phyloP scores from a whole-genome alignment of 345 rosid genomes.

The Hibiscus mutabilis region DNA sequence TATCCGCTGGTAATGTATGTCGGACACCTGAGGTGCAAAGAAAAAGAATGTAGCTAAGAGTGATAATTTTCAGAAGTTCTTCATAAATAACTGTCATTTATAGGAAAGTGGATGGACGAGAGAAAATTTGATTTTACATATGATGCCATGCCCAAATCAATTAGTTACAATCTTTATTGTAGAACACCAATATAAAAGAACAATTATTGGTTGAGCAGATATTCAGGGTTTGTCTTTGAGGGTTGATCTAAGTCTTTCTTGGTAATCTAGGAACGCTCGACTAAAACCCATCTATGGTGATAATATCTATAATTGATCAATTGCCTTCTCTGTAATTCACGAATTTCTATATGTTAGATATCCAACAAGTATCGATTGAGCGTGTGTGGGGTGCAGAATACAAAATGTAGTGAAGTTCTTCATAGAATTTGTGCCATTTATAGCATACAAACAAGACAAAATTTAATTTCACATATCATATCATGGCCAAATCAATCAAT shows the following conservation, averaged over 20 bases:
- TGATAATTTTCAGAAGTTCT: background rate
- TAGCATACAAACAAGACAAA: background rate
- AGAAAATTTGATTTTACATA: background rate
- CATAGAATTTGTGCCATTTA: background rate
- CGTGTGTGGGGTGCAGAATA: background rate
- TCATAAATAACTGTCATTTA: background rate
- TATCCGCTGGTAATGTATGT: background rate
- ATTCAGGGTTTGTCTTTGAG: background rate
- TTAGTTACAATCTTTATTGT: background rate
- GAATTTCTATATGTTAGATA: background rate
- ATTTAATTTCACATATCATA: background rate
- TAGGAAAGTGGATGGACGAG: background rate
- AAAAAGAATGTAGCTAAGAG: background rate
- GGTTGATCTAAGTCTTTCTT: conserved; percentile 4
- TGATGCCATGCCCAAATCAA: background rate
- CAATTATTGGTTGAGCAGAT: background rate
- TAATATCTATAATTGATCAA: background rate
- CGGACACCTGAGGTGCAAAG: background rate
- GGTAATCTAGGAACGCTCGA: background rate
- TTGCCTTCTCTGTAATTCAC: background rate
- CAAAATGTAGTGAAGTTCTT: background rate
- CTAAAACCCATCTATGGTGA: background rate
- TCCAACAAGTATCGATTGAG: background rate
- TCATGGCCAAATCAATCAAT: background rate
- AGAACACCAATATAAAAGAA: background rate